These are phyloP conservation scores for Trichoderma asperelloides DNA, from an alignment of 495 filamentous ascomycete species.

Conservation along the genomic window DNA sequence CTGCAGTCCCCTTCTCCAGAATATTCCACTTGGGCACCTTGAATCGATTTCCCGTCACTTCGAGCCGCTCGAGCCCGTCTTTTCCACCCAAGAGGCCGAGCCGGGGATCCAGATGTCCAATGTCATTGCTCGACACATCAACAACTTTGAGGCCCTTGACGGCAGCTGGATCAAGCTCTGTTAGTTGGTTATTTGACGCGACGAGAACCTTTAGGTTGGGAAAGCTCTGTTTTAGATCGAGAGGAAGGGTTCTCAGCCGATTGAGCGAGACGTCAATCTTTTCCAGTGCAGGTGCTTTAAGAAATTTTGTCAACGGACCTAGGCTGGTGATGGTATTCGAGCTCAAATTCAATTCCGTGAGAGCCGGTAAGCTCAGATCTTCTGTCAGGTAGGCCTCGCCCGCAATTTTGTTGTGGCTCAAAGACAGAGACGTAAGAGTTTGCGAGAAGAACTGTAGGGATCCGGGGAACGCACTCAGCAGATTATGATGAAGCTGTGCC, in stretches of 20 bases:
- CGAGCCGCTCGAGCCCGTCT: conserved; percentile 43
- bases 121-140: conserved; percentile 76
- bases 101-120: conserved; percentile 64
- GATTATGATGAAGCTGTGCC: conserved; percentile 68
- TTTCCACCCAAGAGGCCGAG: conserved; percentile 63
- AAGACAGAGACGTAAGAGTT: conserved; percentile 62
- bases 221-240: conserved; percentile 44
- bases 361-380: conserved; percentile 56
- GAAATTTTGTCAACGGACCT: conserved; percentile 48
- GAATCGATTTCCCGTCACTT: conserved; percentile 75
- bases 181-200: conserved; percentile 67
- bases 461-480: conserved; percentile 58
- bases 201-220: conserved; percentile 58
- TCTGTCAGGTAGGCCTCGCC: conserved; percentile 48
- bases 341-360: conserved; percentile 66
- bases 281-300: conserved; percentile 62
- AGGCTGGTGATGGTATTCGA: conserved; percentile 60
- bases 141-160: conserved; percentile 66
- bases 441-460: conserved; percentile 57
- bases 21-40: conserved; percentile 80
- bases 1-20: conserved; percentile 79
- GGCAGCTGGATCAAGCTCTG: conserved; percentile 60
- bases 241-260: conserved; percentile 57
- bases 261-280: conserved; percentile 76
- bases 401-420: conserved; percentile 69